These are phyloP conservation scores for Lactuca saligna DNA, from an alignment of 129 eudicot genomes.

Conservation along the genomic window DNA sequence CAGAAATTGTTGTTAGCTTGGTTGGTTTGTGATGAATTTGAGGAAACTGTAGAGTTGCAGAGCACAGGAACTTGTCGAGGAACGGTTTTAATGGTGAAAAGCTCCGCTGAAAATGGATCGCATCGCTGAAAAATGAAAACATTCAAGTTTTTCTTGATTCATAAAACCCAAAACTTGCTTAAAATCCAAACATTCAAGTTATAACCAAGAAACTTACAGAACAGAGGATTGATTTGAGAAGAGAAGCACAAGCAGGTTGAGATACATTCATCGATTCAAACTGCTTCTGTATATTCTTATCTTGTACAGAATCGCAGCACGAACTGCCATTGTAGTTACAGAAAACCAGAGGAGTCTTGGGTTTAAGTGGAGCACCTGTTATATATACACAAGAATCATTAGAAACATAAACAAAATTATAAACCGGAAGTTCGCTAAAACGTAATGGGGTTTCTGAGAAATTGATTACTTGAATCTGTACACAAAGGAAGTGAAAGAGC, in stretches of 20 bases:
- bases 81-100: slow-evolving; percentile 40
- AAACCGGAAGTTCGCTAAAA: neutral
- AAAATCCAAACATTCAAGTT: neutral
- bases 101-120: slow-evolving; percentile 75
- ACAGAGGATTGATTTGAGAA: slow-evolving; percentile 48
- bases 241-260: slow-evolving; percentile 44
- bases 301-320: slow-evolving; percentile 40
- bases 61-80: slow-evolving; percentile 63
- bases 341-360: slow-evolving; percentile 33
- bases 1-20: slow-evolving; percentile 45
- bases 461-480: slow-evolving; percentile 43
- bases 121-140: slow-evolving; percentile 50
- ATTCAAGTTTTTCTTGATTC: neutral
- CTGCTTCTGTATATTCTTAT: slow-evolving; percentile 36
- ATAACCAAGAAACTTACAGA: slow-evolving; percentile 29
- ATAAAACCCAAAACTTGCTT: neutral
- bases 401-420: slow-evolving; percentile 5
- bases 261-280: slow-evolving; percentile 44
- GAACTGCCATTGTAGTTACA: slow-evolving; percentile 41
- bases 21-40: slow-evolving; percentile 38
- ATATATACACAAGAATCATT: slow-evolving; percentile 14
- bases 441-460: neutral
- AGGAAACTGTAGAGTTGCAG: slow-evolving; percentile 60
- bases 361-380: slow-evolving; percentile 35
- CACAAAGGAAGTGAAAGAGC: slow-evolving; percentile 47